Base-by-base conservation (phyloP, 768 basidiomycete species). In the Auriscalpium microsporum region DNA sequence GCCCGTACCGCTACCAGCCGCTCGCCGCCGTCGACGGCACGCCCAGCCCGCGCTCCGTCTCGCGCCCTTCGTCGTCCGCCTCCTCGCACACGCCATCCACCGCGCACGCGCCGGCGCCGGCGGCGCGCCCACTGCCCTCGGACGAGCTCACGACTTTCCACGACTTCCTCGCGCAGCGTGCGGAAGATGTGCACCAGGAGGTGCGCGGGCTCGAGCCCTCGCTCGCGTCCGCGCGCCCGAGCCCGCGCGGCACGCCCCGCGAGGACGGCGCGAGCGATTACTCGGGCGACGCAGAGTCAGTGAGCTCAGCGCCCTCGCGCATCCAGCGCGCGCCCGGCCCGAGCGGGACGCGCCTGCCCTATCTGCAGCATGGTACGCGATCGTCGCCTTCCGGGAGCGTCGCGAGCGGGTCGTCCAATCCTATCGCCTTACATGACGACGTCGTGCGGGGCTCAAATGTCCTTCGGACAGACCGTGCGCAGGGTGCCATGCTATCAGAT, bases 191-290 rank as follows among this genome's bases (percentile, higher is more conserved):
- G 33, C 4, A 33, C 28, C n/a, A 37, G 11, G 59, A 60, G 16
- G 48, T 47, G 23, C 51, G 38, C 4, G 19, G 23, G 8, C 45
- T 52, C 34, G 21, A 23, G 10, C n/a, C 35, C 3, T 48, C 53
- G 7, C 42, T 36, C 45, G 16, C 45, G n/a, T n/a, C 17, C 16
- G 23, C 34, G 17, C 14, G 10, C 42, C 16, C 10, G 8, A 35
- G 7, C 52, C 33, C 34, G 37, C 23, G 14, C 9, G 5, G 11
- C n/a, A 33, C 10, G 19, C 13, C 14, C 13, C 33, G 38, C 38
- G 40, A 11, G 7, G 51, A 59, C n/a, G 60, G 59, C 10, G 28
- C 42, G 35, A 56, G 56, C 28, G 58, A 59, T 45, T 45, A 49
- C 42, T 54, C 60, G 28, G 55, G 59, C 51, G 47, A 57, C 40